Evolutionary conservation across 768 basidiomycete genomes (phyloP), one percentile per base, ranked within the genome.

Genomic region (Neoboletus subvelutipes): DNA sequence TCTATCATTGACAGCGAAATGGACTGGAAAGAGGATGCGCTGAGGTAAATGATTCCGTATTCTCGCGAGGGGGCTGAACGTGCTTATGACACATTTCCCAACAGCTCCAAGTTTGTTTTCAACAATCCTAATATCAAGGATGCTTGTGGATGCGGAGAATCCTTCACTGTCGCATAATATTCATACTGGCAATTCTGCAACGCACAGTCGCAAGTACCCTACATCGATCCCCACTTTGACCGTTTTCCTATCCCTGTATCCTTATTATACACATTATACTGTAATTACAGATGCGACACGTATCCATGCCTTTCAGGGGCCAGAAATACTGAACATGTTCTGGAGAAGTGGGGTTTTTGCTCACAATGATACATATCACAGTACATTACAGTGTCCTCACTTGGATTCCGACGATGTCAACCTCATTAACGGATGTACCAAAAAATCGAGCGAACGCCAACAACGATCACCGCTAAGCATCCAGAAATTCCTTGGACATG

Each of bases 1-100:
- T 94, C 91, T 56, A 97, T 99, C 64, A 97, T 99, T 58, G 97
- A 97, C 49, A 96, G 93, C 72, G 91, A 92, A 80, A 99, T 99
- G 97, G 94, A 96, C 69, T 99, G 97, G 97, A 81, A 85, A 57
- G 97, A 98, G 76, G 94, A 96, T 71, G 73, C 85, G 33, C 76
- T 99, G 42, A 95, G 93, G 89, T 90, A 57, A 18, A 52, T 5
- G 20, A 13, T 39, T 18, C 26, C 20, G 15, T 45, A 3, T 20
- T 26, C 24, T 24, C 33, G 7, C n/a, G 17, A 9, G 22, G 59
- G 59, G 33, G 49, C 43, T 33, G 46, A 29, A 24, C 42, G 41
- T 15, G 42, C 52, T 59, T 41, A 56, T 59, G 18, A 33, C n/a
- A 42, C 37, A 18, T 52, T 58, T 12, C 20, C 46, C 48, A 22